Conservation (phyloP, 805 yeast genomes). For the Starmerella asiatica region DNA sequence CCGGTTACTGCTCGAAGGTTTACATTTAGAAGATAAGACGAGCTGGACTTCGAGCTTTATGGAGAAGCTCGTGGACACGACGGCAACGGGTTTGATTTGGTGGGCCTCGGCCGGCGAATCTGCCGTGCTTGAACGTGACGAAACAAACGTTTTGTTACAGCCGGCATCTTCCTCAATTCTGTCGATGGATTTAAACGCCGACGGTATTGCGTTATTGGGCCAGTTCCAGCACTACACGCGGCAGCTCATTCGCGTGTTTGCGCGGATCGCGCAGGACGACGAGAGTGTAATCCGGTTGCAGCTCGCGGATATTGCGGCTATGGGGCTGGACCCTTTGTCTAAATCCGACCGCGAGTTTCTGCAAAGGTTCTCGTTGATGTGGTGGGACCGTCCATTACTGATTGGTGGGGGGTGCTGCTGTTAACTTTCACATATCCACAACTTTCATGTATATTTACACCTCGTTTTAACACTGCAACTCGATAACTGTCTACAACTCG, state of each 20-base stretch:
- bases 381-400: conserved; percentile 39
- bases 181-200: conserved; percentile 23
- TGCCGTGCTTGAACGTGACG: conserved; percentile 25
- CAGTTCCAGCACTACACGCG: conserved; percentile 40
- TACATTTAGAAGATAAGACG: neutral
- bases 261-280: conserved; percentile 29
- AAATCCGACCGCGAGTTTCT: conserved; percentile 35
- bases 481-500: too few relatives aligned
- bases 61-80: conserved; percentile 16
- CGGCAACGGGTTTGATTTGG: conserved; percentile 49
- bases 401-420: conserved; percentile 26
- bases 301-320: conserved; percentile 37
- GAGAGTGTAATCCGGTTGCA: conserved; percentile 25
- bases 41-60: neutral
- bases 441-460: too few relatives aligned
- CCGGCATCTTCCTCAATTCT: conserved; percentile 1
- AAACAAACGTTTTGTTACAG: conserved; percentile 12
- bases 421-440: too few relatives aligned
- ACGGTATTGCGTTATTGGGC: conserved; percentile 33
- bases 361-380: conserved; percentile 30
- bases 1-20: conserved; percentile 12
- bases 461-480: too few relatives aligned
- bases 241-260: conserved; percentile 31
- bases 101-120: conserved; percentile 78
- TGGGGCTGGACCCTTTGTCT: conserved; percentile 48